phyloP scores from a whole-genome alignment of 371 early-diverging fungal species.

The Funneliformis caledonium region DNA sequence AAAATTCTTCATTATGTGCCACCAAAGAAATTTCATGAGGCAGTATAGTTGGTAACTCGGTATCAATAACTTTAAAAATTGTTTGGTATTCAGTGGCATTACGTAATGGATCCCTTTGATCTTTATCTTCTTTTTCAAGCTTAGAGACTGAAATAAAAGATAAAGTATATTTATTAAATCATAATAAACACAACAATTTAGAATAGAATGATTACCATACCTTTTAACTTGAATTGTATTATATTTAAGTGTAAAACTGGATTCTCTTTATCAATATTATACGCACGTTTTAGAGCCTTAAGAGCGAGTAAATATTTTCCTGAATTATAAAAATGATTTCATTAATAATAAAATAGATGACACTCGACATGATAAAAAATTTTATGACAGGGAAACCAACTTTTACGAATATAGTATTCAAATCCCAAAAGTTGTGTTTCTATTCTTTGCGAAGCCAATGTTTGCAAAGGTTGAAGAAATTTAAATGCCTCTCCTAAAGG shows the following conservation, averaged over 20 bases:
- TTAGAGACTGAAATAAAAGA: not conserved
- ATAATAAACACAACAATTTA: not conserved
- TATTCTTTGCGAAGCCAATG: conserved; percentile 56
- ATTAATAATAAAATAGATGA: not conserved
- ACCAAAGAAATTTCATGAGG: conserved; percentile 40
- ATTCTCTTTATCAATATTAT: conserved; percentile 57
- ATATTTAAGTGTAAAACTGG: conserved; percentile 57
- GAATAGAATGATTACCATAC: conserved; percentile 41
- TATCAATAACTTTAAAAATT: conserved; percentile 12
- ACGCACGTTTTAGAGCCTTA: conserved; percentile 65
- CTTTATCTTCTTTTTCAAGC: not conserved
- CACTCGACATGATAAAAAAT: not conserved
- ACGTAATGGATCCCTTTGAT: not conserved
- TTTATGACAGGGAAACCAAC: conserved; percentile 45
- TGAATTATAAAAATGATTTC: conserved; percentile 32
- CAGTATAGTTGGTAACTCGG: conserved; percentile 35
- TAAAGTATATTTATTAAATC: no score
- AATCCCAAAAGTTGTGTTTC: conserved; percentile 74
- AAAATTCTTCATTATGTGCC: conserved; percentile 41
- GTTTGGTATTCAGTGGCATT: not conserved
- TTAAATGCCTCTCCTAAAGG: conserved; percentile 77
- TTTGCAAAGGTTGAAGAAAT: conserved; percentile 75
- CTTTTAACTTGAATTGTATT: conserved; percentile 59
- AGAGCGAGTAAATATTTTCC: conserved; percentile 77
- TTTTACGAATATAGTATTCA: conserved; percentile 79